Conservation (phyloP, 768 basidiomycete genomes). For the Xanthoconium purpureum region DNA sequence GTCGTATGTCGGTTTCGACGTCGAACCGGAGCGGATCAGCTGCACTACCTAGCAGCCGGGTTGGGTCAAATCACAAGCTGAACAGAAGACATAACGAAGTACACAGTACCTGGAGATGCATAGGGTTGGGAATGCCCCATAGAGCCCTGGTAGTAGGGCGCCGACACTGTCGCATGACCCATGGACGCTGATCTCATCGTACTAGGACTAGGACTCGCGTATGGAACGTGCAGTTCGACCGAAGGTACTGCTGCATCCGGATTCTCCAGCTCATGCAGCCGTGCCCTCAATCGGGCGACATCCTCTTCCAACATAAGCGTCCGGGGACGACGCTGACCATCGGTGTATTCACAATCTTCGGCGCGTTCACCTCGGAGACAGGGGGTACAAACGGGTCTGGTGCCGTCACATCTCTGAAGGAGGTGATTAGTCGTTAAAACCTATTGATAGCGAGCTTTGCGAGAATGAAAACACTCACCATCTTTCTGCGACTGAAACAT, state of each 20-base stretch:
- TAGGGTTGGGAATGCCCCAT: neutral
- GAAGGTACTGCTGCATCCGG: conserved; percentile 46
- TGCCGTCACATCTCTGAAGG: conserved; percentile 63
- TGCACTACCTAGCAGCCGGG: neutral
- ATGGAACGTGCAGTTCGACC: conserved; percentile 52
- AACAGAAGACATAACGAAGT: neutral
- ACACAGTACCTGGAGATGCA: conserved; percentile 1
- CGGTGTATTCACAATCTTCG: conserved; percentile 71
- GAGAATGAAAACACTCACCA: conserved; percentile 30
- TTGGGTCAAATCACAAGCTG: neutral
- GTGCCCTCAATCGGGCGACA: conserved; percentile 51
- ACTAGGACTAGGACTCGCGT: conserved; percentile 18
- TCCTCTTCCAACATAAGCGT: conserved; percentile 61
- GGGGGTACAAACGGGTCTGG: conserved; percentile 60
- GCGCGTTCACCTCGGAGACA: conserved; percentile 57
- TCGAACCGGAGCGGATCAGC: neutral
- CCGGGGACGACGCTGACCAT: conserved; percentile 57
- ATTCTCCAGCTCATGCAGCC: conserved; percentile 56
- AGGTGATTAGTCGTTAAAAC: neutral
- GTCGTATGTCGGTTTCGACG: neutral
- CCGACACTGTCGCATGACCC: neutral
- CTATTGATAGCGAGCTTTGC: too few relatives aligned
- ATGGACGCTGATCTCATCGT: neutral
- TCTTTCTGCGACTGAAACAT: conserved; percentile 44
- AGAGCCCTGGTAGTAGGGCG: neutral